These are phyloP conservation scores for Emergomyces pasteurianus DNA, from an alignment of 2,329 filamentous ascomycete species.

Conservation along the genomic window DNA sequence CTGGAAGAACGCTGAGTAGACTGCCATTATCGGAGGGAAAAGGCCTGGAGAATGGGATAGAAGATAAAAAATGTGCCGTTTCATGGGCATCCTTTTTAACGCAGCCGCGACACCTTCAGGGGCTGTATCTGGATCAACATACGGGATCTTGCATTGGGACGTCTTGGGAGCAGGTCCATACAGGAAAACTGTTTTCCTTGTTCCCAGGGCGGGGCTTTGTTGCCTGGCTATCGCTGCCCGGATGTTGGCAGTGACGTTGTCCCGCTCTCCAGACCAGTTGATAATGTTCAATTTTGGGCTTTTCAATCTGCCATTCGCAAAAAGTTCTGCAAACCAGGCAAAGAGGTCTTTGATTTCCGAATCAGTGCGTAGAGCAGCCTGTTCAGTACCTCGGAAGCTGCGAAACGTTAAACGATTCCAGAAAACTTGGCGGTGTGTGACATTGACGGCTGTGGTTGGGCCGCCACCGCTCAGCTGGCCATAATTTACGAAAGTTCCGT, in stretches of 20 bases:
- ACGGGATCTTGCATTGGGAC: background rate
- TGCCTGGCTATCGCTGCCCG: background rate
- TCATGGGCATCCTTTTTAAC: background rate
- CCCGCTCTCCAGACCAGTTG: background rate
- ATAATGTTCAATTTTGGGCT: background rate
- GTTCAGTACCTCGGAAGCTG: background rate
- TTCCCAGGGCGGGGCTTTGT: background rate
- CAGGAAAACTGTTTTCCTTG: background rate
- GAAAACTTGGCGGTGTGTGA: background rate
- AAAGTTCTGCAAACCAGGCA: background rate
- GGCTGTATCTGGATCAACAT: background rate
- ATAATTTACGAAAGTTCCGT: constrained; percentile 12
- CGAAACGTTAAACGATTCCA: background rate
- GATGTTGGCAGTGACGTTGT: background rate
- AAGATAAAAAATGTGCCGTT: background rate
- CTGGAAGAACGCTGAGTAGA: background rate
- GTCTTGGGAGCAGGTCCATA: background rate
- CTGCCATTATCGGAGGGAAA: background rate
- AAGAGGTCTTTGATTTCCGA: constrained; percentile 4
- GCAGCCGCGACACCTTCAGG: background rate
- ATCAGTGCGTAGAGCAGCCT: background rate
- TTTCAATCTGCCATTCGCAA: background rate
- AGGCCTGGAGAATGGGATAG: background rate
- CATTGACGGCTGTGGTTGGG: background rate
- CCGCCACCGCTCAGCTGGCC: constrained; percentile 9